Percentiles rank a stretch among this genome's conserved stretches.
Conservation (phyloP, 805 yeast species). For the Zygosaccharomyces rouxii region DNA sequence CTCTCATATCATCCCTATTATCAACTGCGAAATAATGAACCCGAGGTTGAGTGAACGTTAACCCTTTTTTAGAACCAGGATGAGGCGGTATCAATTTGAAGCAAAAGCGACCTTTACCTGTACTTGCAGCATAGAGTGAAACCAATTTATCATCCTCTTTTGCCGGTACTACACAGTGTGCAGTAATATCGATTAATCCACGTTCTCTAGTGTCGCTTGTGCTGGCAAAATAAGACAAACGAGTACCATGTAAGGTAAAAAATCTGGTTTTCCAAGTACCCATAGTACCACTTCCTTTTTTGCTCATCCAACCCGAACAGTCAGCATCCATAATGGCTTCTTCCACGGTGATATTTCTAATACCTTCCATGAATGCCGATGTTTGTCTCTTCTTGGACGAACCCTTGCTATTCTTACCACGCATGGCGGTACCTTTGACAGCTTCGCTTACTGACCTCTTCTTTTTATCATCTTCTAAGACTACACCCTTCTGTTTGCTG, state of each 20-base stretch:
- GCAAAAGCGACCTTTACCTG: constrained; percentile 91
- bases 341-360: constrained; percentile 66
- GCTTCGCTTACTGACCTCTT: constrained; percentile 49
- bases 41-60: constrained; percentile 93
- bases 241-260: constrained; percentile 85
- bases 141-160: constrained; percentile 79
- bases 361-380: constrained; percentile 84
- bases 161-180: constrained; percentile 85
- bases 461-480: constrained; percentile 21
- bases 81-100: constrained; percentile 95
- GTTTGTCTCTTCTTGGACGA: constrained; percentile 53
- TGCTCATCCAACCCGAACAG: constrained; percentile 93
- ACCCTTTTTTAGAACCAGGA: constrained; percentile 92
- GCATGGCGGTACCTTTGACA: constrained; percentile 47
- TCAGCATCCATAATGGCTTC: constrained; percentile 74
- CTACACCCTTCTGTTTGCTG: constrained; percentile 34
- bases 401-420: constrained; percentile 51
- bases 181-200: constrained; percentile 92
- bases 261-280: constrained; percentile 88
- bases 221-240: constrained; percentile 81
- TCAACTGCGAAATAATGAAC: constrained; percentile 96
- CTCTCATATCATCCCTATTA: constrained; percentile 82
- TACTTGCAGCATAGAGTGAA: constrained; percentile 84
- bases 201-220: constrained; percentile 77
- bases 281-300: constrained; percentile 76